Evolutionary conservation across 257 asterid genomes (phyloP).

Genomic region (Asclepias syriaca): DNA sequence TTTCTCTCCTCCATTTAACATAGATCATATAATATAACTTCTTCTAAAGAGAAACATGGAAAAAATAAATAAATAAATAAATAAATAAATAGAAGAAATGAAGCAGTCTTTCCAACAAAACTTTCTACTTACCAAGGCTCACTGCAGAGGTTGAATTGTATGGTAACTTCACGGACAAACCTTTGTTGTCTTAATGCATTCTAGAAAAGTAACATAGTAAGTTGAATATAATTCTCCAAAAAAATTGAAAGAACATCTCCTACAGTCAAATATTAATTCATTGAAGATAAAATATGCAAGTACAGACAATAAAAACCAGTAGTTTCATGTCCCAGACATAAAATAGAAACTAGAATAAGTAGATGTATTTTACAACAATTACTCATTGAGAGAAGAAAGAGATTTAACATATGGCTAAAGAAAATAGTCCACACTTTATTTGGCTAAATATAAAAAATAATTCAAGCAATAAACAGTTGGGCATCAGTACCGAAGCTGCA

Average conservation of each 20-base stretch:
- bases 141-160: conserved; percentile 86
- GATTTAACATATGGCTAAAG: background rate
- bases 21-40: background rate
- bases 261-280: background rate
- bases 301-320: background rate
- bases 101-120: background rate
- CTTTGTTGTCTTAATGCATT: conserved; percentile 90
- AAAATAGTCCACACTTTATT: background rate
- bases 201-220: conserved; percentile 24
- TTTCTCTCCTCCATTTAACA: background rate
- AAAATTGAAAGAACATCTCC: background rate
- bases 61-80: no score
- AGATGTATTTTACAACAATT: background rate
- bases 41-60: no score
- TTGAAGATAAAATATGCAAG: background rate
- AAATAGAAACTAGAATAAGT: background rate
- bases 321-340: background rate
- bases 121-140: conserved; percentile 82
- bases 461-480: background rate
- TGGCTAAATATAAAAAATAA: background rate
- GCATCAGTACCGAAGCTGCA: conserved; percentile 80
- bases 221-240: background rate
- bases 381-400: background rate
- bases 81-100: no score
- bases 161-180: conserved; percentile 86